These are phyloP conservation scores for Dioszegia aurantiaca DNA, from an alignment of 768 basidiomycete genomes.

Conservation along the genomic window DNA sequence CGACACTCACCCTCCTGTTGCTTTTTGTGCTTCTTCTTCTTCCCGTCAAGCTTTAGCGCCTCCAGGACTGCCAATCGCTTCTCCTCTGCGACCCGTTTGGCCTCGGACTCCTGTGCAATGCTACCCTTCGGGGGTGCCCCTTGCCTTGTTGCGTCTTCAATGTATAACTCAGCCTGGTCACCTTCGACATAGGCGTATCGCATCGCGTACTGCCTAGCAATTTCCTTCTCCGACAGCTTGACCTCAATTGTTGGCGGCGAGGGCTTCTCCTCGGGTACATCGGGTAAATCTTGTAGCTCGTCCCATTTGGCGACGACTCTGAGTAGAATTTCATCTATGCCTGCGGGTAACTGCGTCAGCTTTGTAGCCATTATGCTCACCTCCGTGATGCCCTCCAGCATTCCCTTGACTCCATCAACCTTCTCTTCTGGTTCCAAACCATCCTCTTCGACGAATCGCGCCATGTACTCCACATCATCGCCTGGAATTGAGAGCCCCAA, in stretches of 20 bases:
- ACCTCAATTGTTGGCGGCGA: conserved; percentile 25
- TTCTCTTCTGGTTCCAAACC: conserved; percentile 49
- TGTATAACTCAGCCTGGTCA: conserved; percentile 9
- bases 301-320: conserved; percentile 32
- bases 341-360: conserved; percentile 19
- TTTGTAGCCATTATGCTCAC: conserved; percentile 26
- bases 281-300: conserved; percentile 10
- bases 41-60: conserved; percentile 45
- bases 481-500: conserved; percentile 32
- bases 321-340: conserved; percentile 29
- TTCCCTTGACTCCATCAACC: conserved; percentile 48
- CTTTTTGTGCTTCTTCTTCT: conserved; percentile 49
- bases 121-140: conserved; percentile 32
- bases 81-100: conserved; percentile 47
- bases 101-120: conserved; percentile 30
- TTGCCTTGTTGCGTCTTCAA: conserved; percentile 15
- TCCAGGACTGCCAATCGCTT: conserved; percentile 37
- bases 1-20: conserved; percentile 39
- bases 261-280: neutral
- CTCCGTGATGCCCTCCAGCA: conserved; percentile 45
- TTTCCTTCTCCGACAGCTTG: conserved; percentile 44
- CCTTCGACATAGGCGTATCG: conserved; percentile 51
- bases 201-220: conserved; percentile 40
- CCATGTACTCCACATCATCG: conserved; percentile 51
- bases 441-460: conserved; percentile 50